Base-by-base conservation (phyloP, 164 flowering plant genomes). In the Buxus sempervirens region DNA sequence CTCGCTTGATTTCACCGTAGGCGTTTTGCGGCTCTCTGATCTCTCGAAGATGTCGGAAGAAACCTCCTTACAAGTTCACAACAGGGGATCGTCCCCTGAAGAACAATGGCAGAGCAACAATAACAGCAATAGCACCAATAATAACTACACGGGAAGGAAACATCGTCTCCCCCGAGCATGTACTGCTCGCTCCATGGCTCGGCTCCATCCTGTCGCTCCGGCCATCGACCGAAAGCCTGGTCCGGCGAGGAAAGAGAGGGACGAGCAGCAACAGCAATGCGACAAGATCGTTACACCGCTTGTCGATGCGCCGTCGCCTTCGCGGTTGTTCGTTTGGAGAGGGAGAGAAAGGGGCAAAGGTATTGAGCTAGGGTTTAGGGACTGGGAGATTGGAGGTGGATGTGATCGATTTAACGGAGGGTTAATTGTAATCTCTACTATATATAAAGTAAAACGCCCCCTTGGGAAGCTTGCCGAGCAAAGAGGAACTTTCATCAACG, bases 141-240 rank as follows among this genome's bases (percentile, higher is more conserved):
- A 45, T 15, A 68, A 57, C 63, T 23, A 59, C 60, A n/a, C 27
- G 16, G 23, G 66, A 70, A 77, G 88, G 80, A 87, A 81, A 59
- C 86, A 80, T 69, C 79, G 99, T 8, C 96, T 88, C 9, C 81
- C 90, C 0, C 86, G 99, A 36, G 97, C 99, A 9, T 96, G 99
- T 75, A 90, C 98, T 25, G 76, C 82, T 23, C 82, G 98, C 18
- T 83, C 94, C 18, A 82, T 89, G 1, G 82, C 82, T 27, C 67
- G 88, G 64, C 71, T 86, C 41, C 65, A 78, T 56, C 76, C 73
- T 22, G 76, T 78, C 18, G 79, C 79, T 23, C 75, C 75, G 54
- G 77, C 72, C 5, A 72, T 53, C 36, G 85, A 82, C 70, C 73
- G 77, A 53, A 45, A 45, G 18, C 13, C 51, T 10, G 51, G 5